phyloP scores from a whole-genome alignment of 2,329 filamentous ascomycete genomes.

The Apiospora malaysiana region DNA sequence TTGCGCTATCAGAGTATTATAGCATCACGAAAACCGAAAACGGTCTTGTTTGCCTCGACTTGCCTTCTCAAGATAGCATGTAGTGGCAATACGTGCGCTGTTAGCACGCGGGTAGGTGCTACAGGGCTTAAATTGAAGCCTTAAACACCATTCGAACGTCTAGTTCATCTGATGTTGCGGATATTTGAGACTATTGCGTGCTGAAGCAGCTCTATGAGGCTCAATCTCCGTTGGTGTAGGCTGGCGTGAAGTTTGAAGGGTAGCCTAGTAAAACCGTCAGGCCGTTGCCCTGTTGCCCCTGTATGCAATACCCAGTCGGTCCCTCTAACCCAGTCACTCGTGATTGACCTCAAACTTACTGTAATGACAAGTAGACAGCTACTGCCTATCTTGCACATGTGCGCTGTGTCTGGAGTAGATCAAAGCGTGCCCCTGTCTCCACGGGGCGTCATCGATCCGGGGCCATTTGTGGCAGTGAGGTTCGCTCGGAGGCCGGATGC shows the following conservation, averaged over 20 bases:
- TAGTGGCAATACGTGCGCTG: neutral
- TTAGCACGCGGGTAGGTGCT: neutral
- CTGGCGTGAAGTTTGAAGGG: neutral
- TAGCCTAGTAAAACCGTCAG: neutral
- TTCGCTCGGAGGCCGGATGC: no score
- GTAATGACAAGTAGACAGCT: neutral
- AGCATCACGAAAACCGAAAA: neutral
- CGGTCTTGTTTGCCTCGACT: neutral
- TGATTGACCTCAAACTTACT: neutral
- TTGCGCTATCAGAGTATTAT: neutral
- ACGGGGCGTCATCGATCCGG: neutral
- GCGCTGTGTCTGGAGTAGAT: neutral
- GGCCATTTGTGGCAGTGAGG: neutral
- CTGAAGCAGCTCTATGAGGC: neutral
- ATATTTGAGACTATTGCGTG: neutral
- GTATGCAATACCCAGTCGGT: neutral
- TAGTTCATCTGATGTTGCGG: conserved; percentile 8
- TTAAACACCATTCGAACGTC: neutral
- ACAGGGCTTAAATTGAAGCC: conserved; percentile 7
- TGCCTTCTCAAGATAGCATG: neutral
- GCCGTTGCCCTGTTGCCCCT: no score
- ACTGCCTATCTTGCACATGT: neutral
- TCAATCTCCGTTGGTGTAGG: neutral
- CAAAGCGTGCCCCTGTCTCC: neutral
- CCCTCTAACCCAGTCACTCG: neutral